Evolutionary conservation across 108 stramenopile species (phyloP), one percentile per base, ranked within the genome.

Genomic region (Skeletonema menzelii): DNA sequence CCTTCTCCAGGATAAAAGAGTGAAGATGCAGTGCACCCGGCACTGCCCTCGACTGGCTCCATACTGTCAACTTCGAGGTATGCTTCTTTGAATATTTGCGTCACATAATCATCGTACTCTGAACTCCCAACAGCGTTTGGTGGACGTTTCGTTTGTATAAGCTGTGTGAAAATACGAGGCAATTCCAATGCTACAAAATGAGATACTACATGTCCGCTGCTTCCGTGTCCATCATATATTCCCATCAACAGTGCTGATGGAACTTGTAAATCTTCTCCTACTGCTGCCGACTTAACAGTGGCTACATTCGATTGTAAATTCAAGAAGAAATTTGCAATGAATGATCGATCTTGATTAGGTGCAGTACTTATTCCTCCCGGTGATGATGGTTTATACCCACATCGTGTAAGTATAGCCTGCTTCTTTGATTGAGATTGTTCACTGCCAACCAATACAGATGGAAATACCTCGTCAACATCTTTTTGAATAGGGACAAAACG

Each of bases 211-310:
- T 93, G 92, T 24, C 92, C 92, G 27, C 67, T 49, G 17, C 56
- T 47, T 15, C 89, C 89, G 61, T 93, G 92, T n/a, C 92, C 92
- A 73, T 93, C 92, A 63, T 90, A 88, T 4, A 90, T 74, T 15
- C 85, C 86, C 70, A 87, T 80, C 2, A 93, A 42, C 34, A 90
- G 79, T 24, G 72, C 79, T 62, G 42, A 24, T 53, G 49, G 49
- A 53, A 24, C 49, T 24, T 53, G 0, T 24, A 53, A 6, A 17
- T 53, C 22, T 6, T 22, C 6, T 22, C 13, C 14, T 47, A 19
- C n/a, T 47, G 0, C 11, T 70, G 26, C 8, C 19, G 17, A 7
- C 44, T 4, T 12, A n/a, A 7, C 12, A 40, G 22, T 58, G 55
- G 19, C 44, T 30, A 1, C 27, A 15, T 61, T 35, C 0, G 8